A percentile compares a stretch with the other conserved stretches of the same genome.
Evolutionary conservation across 2,329 filamentous ascomycete species (phyloP).

Genomic region (Elsinoe necatrix): DNA sequence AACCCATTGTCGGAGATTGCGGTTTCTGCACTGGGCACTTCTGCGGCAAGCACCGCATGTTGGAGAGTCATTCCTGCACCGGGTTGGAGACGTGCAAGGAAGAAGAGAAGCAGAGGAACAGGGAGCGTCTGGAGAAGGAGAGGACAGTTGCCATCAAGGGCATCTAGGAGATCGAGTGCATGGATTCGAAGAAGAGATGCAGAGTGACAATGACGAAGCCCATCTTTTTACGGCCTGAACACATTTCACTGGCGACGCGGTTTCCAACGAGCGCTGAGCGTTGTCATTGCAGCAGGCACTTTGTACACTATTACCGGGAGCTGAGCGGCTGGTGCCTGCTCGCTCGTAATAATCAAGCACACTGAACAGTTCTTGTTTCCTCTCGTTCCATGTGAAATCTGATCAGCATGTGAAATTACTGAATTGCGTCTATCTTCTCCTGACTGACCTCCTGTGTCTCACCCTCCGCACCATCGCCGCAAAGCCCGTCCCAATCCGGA

Average conservation of each 20-base stretch:
- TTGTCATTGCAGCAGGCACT: neutral
- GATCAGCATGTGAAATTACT: neutral
- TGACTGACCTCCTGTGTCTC: neutral
- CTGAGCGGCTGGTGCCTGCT: conserved; percentile 16
- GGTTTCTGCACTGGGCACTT: conserved; percentile 89
- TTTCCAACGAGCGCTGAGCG: conserved; percentile 11
- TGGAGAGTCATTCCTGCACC: conserved; percentile 90
- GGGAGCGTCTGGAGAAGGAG: conserved; percentile 84
- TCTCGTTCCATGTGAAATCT: neutral
- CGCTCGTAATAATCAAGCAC: conserved; percentile 12
- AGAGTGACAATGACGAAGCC: neutral
- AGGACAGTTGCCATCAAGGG: conserved; percentile 90
- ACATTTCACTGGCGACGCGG: neutral
- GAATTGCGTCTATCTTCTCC: neutral
- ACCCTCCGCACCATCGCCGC: neutral
- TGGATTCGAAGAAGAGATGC: neutral
- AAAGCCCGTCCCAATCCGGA: conserved; percentile 1
- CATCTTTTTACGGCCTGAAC: neutral
- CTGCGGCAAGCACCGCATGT: conserved; percentile 86
- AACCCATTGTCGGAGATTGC: conserved; percentile 93
- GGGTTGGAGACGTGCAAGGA: conserved; percentile 97
- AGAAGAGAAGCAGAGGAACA: conserved; percentile 89
- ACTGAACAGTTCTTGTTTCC: neutral
- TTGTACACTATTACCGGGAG: conserved; percentile 14
- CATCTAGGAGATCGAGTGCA: conserved; percentile 44